Conservation (phyloP, 495 filamentous ascomycete species). For the Clavariopsis aquatica region DNA sequence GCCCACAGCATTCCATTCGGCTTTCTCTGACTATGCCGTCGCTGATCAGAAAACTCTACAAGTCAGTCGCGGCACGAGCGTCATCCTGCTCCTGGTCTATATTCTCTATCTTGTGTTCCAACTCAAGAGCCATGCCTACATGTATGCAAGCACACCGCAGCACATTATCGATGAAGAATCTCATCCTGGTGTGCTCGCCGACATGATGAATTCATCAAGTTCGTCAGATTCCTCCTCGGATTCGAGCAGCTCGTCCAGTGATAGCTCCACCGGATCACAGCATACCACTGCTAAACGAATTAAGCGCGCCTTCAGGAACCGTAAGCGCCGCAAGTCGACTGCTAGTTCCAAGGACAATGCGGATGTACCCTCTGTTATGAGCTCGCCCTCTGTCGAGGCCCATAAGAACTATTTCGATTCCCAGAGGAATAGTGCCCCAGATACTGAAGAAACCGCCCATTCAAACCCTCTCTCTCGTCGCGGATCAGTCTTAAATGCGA, state of each 20-base stretch:
- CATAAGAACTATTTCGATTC: constrained; percentile 29
- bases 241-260: constrained; percentile 66
- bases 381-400: constrained; percentile 46
- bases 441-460: constrained; percentile 12
- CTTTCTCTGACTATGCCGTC: constrained; percentile 61
- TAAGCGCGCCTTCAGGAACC: constrained; percentile 64
- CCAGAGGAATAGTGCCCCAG: constrained; percentile 17
- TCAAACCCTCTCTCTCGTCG: constrained; percentile 26
- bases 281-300: constrained; percentile 74
- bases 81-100: constrained; percentile 84
- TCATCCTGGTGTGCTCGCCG: constrained; percentile 78
- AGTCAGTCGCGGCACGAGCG: constrained; percentile 86
- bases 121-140: constrained; percentile 86
- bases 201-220: constrained; percentile 70
- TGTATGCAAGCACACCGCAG: constrained; percentile 88
- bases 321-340: constrained; percentile 72
- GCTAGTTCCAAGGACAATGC: constrained; percentile 65
- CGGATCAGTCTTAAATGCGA: constrained; percentile 39
- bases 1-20: constrained; percentile 90
- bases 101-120: constrained; percentile 85
- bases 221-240: constrained; percentile 58
- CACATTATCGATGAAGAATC: constrained; percentile 86
- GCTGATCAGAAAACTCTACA: constrained; percentile 73
- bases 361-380: constrained; percentile 47
- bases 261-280: constrained; percentile 62